phyloP scores from a whole-genome alignment of 805 yeast genomes.

The Metahyphopichia silvanorum region DNA sequence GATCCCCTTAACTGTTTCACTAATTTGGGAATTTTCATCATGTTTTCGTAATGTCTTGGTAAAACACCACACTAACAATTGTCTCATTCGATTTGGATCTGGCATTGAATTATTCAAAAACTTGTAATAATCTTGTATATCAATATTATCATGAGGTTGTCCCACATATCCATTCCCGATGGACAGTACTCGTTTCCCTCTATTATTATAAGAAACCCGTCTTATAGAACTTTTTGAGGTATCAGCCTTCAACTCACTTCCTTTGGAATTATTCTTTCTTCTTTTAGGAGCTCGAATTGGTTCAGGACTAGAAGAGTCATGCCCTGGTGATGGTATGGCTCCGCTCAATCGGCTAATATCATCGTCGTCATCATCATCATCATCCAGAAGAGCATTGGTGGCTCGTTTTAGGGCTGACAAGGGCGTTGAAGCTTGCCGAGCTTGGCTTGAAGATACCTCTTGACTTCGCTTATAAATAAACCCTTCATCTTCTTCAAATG shows the following conservation, averaged over 20 bases:
- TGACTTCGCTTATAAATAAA: constrained; percentile 27
- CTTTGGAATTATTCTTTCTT: too few species aligned
- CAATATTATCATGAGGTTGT: constrained; percentile 62
- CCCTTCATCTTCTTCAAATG: constrained; percentile 30
- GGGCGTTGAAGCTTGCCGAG: constrained; percentile 1
- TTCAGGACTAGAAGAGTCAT: too few species aligned
- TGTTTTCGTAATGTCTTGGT: constrained; percentile 43
- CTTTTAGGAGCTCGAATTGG: too few species aligned
- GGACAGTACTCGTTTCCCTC: constrained; percentile 73
- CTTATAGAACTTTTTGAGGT: too few species aligned
- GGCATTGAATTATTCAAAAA: constrained; percentile 60
- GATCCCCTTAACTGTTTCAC: constrained; percentile 30
- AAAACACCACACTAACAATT: constrained; percentile 65
- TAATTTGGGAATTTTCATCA: constrained; percentile 11
- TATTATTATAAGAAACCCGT: constrained; percentile 49
- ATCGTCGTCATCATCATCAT: too few species aligned
- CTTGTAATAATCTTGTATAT: constrained; percentile 53
- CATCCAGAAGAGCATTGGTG: constrained; percentile 2
- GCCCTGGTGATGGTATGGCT: too few species aligned
- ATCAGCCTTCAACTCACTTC: too few species aligned
- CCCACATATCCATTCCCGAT: constrained; percentile 71
- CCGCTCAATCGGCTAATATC: too few species aligned
- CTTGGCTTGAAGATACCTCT: constrained; percentile 1
- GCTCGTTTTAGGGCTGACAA: constrained; percentile 1
- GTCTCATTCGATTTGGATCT: constrained; percentile 72